Conservation (phyloP, 345 rosid species). For the Stellera chamaejasme region DNA sequence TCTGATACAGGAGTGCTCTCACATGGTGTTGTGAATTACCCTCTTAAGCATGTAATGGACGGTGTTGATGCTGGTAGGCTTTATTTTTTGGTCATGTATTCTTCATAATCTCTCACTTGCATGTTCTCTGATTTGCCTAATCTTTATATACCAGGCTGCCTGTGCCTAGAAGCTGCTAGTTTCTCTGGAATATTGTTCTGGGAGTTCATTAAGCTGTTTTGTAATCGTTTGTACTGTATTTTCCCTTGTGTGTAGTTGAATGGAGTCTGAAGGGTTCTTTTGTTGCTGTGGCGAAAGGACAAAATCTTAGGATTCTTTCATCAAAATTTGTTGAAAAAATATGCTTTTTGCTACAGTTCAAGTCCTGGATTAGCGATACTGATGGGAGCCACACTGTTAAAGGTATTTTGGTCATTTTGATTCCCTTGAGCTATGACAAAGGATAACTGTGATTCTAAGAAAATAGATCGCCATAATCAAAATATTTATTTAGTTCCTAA, state of each 20-base stretch:
- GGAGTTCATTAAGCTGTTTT: not conserved
- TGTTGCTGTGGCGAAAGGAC: conserved; percentile 59
- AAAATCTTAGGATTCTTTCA: conserved; percentile 47
- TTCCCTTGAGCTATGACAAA: too few species aligned
- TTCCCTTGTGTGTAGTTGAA: conserved; percentile 39
- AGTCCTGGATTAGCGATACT: conserved; percentile 47
- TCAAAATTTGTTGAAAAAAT: conserved; percentile 57
- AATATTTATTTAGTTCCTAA: too few species aligned
- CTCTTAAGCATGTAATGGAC: conserved; percentile 48
- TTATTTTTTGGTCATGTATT: not conserved
- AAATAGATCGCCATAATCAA: too few species aligned
- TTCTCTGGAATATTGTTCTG: not conserved
- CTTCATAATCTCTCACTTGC: not conserved
- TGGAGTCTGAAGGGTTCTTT: conserved; percentile 70
- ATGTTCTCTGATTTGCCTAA: not conserved
- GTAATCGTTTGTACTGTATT: not conserved
- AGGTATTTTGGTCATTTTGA: conserved; percentile 34
- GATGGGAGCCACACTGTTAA: conserved; percentile 33
- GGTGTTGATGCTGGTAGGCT: conserved; percentile 74
- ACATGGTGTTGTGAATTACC: conserved; percentile 39
- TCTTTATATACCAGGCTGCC: not conserved
- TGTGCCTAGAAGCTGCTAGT: not conserved
- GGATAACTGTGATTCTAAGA: too few species aligned
- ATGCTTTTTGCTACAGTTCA: conserved; percentile 42
- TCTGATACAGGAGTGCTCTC: conserved; percentile 50